phyloP scores from a whole-genome alignment of 225 moss, liverwort and hornwort genomes.

The Straminergon stramineum region DNA sequence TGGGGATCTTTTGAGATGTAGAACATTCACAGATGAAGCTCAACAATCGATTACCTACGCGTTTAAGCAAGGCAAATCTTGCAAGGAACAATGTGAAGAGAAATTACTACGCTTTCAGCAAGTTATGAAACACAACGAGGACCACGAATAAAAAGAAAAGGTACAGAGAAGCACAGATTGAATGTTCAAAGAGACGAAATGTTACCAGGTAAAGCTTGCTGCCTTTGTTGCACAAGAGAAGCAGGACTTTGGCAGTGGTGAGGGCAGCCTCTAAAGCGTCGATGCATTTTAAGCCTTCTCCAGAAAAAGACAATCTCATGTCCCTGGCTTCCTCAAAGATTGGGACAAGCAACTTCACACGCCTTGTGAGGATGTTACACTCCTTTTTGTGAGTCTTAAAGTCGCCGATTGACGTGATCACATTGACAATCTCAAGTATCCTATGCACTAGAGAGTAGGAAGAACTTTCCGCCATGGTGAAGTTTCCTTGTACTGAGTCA shows the following conservation, averaged over 20 bases:
- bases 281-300: constrained; percentile 35
- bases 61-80: background rate
- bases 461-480: constrained; percentile 52
- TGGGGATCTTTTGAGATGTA: background rate
- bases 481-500: background rate
- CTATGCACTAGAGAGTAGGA: constrained; percentile 52
- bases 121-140: background rate
- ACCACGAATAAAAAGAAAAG: background rate
- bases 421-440: constrained; percentile 56
- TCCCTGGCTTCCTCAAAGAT: constrained; percentile 79
- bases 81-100: background rate
- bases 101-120: background rate
- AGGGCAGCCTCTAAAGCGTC: constrained; percentile 47
- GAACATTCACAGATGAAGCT: background rate
- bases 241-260: constrained; percentile 39
- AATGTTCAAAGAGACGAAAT: background rate
- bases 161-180: background rate
- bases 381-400: constrained; percentile 68
- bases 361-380: constrained; percentile 48
- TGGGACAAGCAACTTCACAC: constrained; percentile 66
- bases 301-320: constrained; percentile 28
- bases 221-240: constrained; percentile 64
- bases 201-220: constrained; percentile 72
- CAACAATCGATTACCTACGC: background rate
- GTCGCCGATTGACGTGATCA: constrained; percentile 49